Evolutionary conservation across 306 rosid species (phyloP), one percentile per base, ranked within the genome.

Genomic region (Alnus rubra): DNA sequence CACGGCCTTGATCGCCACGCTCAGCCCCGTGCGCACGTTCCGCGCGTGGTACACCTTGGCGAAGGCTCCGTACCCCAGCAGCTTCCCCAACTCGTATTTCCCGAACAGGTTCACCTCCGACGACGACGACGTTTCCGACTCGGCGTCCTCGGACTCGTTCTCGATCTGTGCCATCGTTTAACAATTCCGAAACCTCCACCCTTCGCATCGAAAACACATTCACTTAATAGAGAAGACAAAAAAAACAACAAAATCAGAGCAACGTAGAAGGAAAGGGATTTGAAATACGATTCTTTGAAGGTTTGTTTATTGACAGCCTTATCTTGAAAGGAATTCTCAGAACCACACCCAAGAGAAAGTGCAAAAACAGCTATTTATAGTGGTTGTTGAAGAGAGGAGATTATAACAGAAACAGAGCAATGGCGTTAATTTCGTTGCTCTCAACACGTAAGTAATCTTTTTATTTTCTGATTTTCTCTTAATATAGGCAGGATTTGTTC

Each of bases 11-110:
- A 92, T 78, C 23, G 98, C 98, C 47, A 95, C 98, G 80, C 90
- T 85, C 83, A 84, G 74, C 0, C 92, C 91, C 0, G 84, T 85
- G 2, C 4, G 6, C 11, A 91, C 37, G 47, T 85, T 73, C 16
- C 87, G 79, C 9, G 92, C 98, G 70, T 89, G 93, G 80, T 90
- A 95, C 7, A 95, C 98, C 82, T 91, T 95, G 0, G 92, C 98
- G 49, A 85, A 91, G 0, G 97, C 95, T 2, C 98, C 98, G 3
- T 81, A 58, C 0, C 98, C 98, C 0, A 95, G 73, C 2, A 95
- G 76, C 71, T 63, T 80, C 1, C 84, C 81, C 1, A 92, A 30
- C 63, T 88, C 83, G 85, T 95, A 95, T 37, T 86, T 86, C 1
- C 91, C 91, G 77, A 88, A 88, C 71, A 88, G 51, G 12, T 37